phyloP scores from a whole-genome alignment of 306 rosid genomes.

The Parietaria judaica region DNA sequence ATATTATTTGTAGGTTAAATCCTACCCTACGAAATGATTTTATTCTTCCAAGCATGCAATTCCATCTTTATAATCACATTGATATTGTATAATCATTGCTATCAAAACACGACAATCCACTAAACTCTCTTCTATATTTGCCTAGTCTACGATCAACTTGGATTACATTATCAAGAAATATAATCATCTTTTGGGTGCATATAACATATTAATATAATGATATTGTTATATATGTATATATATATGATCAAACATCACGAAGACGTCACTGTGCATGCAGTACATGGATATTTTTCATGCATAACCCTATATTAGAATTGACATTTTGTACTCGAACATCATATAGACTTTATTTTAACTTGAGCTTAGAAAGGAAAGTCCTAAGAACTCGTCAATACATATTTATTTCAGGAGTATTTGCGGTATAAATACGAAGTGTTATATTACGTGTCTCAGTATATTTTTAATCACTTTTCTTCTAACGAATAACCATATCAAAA shows the following conservation, averaged over 20 bases:
- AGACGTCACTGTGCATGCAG: conserved; percentile 25
- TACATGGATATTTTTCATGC: background rate
- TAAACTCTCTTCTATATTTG: conserved; percentile 14
- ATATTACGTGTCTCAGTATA: too few species aligned
- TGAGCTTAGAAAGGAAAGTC: background rate
- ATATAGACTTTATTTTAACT: background rate
- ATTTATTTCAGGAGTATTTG: background rate
- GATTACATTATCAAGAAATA: background rate
- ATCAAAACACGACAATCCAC: conserved; percentile 13
- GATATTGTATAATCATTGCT: conserved; percentile 27
- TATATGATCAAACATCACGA: conserved; percentile 19
- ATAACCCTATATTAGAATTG: too few species aligned
- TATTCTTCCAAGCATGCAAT: conserved; percentile 43
- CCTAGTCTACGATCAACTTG: conserved; percentile 13
- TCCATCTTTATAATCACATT: conserved; percentile 23
- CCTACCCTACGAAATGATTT: conserved; percentile 45
- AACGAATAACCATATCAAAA: too few species aligned
- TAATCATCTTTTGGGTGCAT: background rate
- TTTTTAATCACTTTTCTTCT: too few species aligned
- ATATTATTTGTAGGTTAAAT: conserved; percentile 28
- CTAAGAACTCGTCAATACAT: background rate
- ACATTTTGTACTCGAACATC: too few species aligned
- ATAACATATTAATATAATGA: background rate
- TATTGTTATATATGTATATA: background rate
- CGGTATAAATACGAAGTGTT: too few species aligned